Evolutionary conservation across 1,139 yeast genomes (phyloP), one percentile per base, ranked within the genome.

Genomic region (Scheffersomyces lignicola): DNA sequence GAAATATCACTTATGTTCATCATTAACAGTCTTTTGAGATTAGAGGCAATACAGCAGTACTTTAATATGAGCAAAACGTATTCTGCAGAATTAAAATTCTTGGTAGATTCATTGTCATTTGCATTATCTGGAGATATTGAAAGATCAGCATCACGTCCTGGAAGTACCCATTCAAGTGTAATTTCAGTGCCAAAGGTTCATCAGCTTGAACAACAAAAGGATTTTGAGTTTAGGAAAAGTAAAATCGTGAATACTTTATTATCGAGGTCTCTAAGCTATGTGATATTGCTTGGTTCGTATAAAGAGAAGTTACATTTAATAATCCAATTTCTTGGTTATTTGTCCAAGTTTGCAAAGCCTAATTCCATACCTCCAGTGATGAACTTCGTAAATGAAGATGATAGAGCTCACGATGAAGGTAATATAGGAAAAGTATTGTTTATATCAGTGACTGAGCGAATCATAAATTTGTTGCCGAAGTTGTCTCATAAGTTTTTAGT

Each of bases 1-100:
- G 72, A 67, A 37, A 51, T 65, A 8, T 54, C 72, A 3, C 45
- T 65, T 34, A 33, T 64, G 39, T 66, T 49, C 33, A 38, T 62
- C 1, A 34, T 66, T 13, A 65, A 65, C 37, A 50, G 51, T 36
- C 38, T 64, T 13, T 42, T 61, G 12, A 44, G 49, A 15, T 35
- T 57, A 12, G 38, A 46, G 2, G 51, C 48, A 20, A 35, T 65
- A 29, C 43, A 45, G n/a, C 52, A 56, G 21, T 33, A 61, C 7
- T 34, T 58, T 1, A 42, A 45, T 4, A 54, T 57, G 1, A 40
- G 51, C 2, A 22, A 38, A 5, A 27, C 47, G 10, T 57, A 52
- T 33, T 36, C 38, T 15, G 24, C 38, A 1, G 69, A 64, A 37
- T 36, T 58, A 11, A 25, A 24, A 6, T 58, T 58, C 37, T 40